Evolutionary conservation across 305 asterid species (phyloP), one percentile per base, ranked within the genome.

Genomic region (Rubia tinctorum): DNA sequence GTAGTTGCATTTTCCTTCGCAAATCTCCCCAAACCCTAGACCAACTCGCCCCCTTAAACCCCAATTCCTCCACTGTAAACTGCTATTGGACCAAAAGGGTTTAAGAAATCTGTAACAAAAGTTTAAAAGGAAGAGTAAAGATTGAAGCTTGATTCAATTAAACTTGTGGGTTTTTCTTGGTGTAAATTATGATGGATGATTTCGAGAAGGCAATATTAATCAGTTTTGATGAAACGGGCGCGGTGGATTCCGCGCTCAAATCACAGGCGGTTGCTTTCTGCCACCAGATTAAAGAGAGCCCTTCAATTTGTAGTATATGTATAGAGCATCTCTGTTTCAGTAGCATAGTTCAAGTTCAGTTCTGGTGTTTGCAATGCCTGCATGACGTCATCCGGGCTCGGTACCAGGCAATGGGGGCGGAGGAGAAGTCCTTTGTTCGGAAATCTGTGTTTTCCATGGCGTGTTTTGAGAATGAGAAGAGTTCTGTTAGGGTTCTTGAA

Each of bases 361-460:
- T 95, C 55, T 95, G 99, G 99, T 86, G 97, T 76, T 79, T 95
- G 76, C 99, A 95, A 85, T 86, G 95, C 80, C 83, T 92, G 74
- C 92, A 88, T 23, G 99, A 89, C 69, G 86, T 69, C 23, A 83
- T 95, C 70, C 94, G 87, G 10, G 78, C 63, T 71, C 88, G 88
- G 6, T 92, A 87, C 77, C 76, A 84, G 0, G 86, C 92, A 47
- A 88, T 92, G 93, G 47, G 88, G 39, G 66, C 55, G 9, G 91
- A 92, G 71, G 96, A 95, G 89, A 90, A 83, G 84, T 77, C 85
- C 13, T 91, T 92, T 67, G 81, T 95, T 58, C 73, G 97, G 80
- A 88, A 86, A 43, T 87, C 96, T 0, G 88, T 95, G 65, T 92
- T 89, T 77, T 82, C 92, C 2, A 81, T 90, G 90, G 89, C 83